phyloP scores from a whole-genome alignment of 2,329 filamentous ascomycete species.

The Fusarium chuoi region DNA sequence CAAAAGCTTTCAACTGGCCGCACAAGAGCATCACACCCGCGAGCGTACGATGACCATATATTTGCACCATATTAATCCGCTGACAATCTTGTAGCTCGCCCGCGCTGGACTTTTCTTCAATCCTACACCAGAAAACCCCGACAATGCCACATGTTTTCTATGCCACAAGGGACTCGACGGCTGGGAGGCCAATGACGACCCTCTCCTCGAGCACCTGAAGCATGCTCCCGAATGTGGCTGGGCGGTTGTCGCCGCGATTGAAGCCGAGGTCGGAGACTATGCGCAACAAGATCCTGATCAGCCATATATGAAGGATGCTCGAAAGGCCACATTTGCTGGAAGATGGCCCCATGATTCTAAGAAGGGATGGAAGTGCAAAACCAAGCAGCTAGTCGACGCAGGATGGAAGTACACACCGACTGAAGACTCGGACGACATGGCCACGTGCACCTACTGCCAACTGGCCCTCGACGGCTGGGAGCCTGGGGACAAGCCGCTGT shows the following conservation, averaged over 20 bases:
- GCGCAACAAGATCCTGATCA: conserved; percentile 78
- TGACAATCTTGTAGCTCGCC: conserved; percentile 73
- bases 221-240: conserved; percentile 87
- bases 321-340: conserved; percentile 83
- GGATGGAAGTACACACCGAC: conserved; percentile 95
- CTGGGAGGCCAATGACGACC: conserved; percentile 89
- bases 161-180: conserved; percentile 87
- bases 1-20: conserved; percentile 78
- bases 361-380: conserved; percentile 89
- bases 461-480: conserved; percentile 96
- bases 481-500: conserved; percentile 88
- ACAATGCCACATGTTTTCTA: conserved; percentile 91
- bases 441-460: conserved; percentile 90
- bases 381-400: conserved; percentile 88
- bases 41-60: conserved; percentile 41
- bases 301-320: conserved; percentile 76
- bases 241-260: conserved; percentile 77
- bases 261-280: conserved; percentile 70
- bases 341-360: conserved; percentile 92
- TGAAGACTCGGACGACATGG: conserved; percentile 85
- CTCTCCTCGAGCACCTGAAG: conserved; percentile 84
- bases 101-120: conserved; percentile 91
- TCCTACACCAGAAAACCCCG: conserved; percentile 77
- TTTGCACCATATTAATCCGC: conserved; percentile 11
- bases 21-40: conserved; percentile 60